These are phyloP conservation scores for Mortierella sp. DNA, from an alignment of 371 early-diverging fungal species.

Conservation along the genomic window DNA sequence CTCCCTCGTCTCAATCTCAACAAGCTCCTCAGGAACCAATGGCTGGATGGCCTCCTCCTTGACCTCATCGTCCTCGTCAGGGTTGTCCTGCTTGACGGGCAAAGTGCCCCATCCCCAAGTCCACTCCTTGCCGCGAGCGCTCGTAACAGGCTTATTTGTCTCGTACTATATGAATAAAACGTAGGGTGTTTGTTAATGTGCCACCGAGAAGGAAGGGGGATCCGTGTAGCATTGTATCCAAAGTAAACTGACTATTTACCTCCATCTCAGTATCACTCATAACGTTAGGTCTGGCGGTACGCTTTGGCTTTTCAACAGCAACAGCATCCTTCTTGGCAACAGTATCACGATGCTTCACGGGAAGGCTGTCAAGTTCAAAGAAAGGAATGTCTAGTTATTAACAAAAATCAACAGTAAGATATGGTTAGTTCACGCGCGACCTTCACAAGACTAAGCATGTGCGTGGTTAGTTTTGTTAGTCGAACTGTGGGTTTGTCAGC, in stretches of 20 bases:
- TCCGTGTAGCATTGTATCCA: neutral
- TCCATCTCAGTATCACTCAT: constrained; percentile 64
- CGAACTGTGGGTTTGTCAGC: constrained; percentile 1
- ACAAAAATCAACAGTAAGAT: neutral
- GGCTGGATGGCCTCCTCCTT: constrained; percentile 29
- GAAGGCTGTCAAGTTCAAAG: neutral
- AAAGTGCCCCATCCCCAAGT: constrained; percentile 61
- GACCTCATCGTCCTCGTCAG: constrained; percentile 41
- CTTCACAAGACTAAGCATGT: neutral
- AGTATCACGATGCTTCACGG: constrained; percentile 13
- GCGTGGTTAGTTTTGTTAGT: neutral
- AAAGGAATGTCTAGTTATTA: constrained; percentile 17
- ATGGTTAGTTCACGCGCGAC: neutral
- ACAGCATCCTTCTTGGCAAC: constrained; percentile 14
- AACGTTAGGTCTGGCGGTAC: constrained; percentile 38
- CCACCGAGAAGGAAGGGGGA: neutral
- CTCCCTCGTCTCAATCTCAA: constrained; percentile 53
- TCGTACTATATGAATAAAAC: constrained; percentile 42
- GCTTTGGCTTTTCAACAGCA: constrained; percentile 30
- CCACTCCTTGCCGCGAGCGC: constrained; percentile 52
- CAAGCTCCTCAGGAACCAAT: constrained; percentile 24
- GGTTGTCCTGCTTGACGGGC: constrained; percentile 56
- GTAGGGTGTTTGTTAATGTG: neutral
- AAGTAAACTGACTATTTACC: constrained; percentile 18
- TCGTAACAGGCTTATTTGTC: constrained; percentile 30